Evolutionary conservation across 1,284 basidiomycete species (phyloP).

Genomic region (Lentinus polychrous): DNA sequence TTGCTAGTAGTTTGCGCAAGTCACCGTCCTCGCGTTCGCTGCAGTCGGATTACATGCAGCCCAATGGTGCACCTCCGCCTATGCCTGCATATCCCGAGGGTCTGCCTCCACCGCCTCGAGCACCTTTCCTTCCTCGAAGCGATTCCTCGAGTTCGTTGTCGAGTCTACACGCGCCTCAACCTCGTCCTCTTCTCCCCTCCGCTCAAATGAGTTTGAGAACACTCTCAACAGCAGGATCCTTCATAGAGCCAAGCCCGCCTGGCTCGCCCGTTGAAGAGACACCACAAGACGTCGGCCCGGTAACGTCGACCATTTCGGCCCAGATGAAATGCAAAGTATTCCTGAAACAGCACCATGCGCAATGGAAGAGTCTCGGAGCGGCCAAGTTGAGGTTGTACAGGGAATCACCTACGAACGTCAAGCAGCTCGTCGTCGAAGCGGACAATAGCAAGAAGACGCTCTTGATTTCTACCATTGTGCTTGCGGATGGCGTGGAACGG

Average conservation of each 20-base stretch:
- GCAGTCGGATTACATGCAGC: slow-evolving; percentile 36
- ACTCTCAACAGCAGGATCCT: slow-evolving; percentile 44
- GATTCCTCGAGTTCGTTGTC: slow-evolving; percentile 28
- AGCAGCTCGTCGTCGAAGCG: slow-evolving; percentile 94
- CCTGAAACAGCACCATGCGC: slow-evolving; percentile 88
- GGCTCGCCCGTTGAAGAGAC: slow-evolving; percentile 64
- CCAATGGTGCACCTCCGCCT: slow-evolving; percentile 31
- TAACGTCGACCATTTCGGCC: slow-evolving; percentile 73
- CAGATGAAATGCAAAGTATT: slow-evolving; percentile 99
- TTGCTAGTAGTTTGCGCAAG: slow-evolving; percentile 40
- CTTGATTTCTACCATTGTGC: slow-evolving; percentile 91
- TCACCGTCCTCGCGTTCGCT: slow-evolving; percentile 58
- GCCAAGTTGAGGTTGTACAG: slow-evolving; percentile 86
- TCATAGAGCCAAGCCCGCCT: slow-evolving; percentile 71
- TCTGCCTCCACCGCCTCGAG: slow-evolving; percentile 19
- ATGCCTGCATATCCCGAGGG: slow-evolving; percentile 32
- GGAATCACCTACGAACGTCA: slow-evolving; percentile 79
- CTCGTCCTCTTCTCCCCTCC: slow-evolving; percentile 57
- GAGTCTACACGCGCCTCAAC: slow-evolving; percentile 37
- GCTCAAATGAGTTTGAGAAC: slow-evolving; percentile 45
- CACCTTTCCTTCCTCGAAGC: slow-evolving; percentile 25
- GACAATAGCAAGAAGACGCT: slow-evolving; percentile 74
- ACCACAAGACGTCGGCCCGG: slow-evolving; percentile 51
- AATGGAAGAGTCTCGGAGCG: slow-evolving; percentile 94
- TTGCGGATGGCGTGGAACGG: slow-evolving; percentile 94